Evolutionary conservation across 2,329 filamentous ascomycete genomes (phyloP).

Genomic region (Fusarium sp.): DNA sequence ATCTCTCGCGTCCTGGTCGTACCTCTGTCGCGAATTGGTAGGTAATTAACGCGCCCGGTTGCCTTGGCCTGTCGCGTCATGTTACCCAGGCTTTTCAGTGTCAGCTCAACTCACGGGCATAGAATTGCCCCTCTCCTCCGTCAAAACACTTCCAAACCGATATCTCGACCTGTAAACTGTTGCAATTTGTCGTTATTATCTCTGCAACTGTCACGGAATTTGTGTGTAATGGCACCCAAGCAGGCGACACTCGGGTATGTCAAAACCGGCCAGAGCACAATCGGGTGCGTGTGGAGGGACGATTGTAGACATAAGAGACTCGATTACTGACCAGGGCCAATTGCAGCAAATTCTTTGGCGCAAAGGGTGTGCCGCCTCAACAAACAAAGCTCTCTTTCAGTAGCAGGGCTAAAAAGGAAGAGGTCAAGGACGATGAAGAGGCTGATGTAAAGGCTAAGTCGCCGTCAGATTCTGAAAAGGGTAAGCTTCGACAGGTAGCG

Average conservation of each 20-base stretch:
- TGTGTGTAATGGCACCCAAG: slow-evolving; percentile 65
- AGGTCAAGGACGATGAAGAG: slow-evolving; percentile 50
- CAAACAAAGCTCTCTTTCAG: slow-evolving; percentile 86
- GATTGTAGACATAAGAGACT: slow-evolving; percentile 1
- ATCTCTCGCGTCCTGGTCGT: slow-evolving; percentile 42
- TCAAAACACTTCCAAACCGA: slow-evolving; percentile 22
- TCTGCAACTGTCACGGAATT: slow-evolving; percentile 14
- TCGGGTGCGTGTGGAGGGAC: slow-evolving; percentile 69
- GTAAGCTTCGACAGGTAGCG: slow-evolving; percentile 39
- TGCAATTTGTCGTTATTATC: slow-evolving; percentile 17
- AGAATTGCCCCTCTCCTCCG: slow-evolving; percentile 36
- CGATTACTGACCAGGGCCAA: slow-evolving; percentile 15
- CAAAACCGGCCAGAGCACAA: slow-evolving; percentile 76
- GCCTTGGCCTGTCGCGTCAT: slow-evolving; percentile 56
- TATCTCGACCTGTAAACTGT: slow-evolving; percentile 11
- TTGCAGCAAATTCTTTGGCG: slow-evolving; percentile 85
- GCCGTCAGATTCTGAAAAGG: slow-evolving; percentile 55
- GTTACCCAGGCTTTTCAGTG: slow-evolving; percentile 41
- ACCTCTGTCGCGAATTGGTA: slow-evolving; percentile 36
- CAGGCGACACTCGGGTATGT: slow-evolving; percentile 93
- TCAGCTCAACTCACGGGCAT: slow-evolving; percentile 40
- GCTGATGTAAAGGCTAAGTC: slow-evolving; percentile 53
- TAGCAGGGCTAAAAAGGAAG: slow-evolving; percentile 62
- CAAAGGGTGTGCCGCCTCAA: slow-evolving; percentile 68
- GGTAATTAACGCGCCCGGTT: slow-evolving; percentile 57